Base-by-base conservation (phyloP, 805 yeast species). In the Cyberlindnera mississippiensis region DNA sequence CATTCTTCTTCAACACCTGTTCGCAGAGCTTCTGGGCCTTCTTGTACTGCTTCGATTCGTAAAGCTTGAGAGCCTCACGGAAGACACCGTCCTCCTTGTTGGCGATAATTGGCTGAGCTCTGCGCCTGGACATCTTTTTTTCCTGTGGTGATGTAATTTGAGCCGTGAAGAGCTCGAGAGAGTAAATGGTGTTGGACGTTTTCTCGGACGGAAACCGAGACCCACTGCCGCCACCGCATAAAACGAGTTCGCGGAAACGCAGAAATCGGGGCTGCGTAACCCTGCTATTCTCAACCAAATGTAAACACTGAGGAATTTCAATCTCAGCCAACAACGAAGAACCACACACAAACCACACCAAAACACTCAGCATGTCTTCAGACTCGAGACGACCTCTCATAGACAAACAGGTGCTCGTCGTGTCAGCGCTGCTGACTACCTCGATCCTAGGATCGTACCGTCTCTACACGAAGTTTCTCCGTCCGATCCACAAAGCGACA, bases 1-100 rank as follows among this genome's bases (percentile, higher is more conserved):
- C 72, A 56, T 80, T 79, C 56, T 85, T 87, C 68, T 87, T 86
- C 55, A 91, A 63, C 52, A 85, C 75, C 28, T 75, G 67, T 38
- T 93, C 97, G 33, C 87, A 75, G 22, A 80, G 59, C 59, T 85
- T 85, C 53, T 90, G 64, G 1, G 96, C 78, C 56, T 91, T 89
- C 60, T 86, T 86, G 69, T 90, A 90, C 62, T 88, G 89, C 61
- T 86, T 88, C 36, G 73, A 60, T 59, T 93, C 98, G 56, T 88
- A 93, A 24, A 85, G 72, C 52, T 79, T 79, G 55, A 93, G 71
- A 1, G 96, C 96, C 51, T 83, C 85, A 44, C 82, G 74, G 68
- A 91, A 89, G 49, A 77, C 77, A 26, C 73, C 71, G 42, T 85
- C 91, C 50, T 88, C 96, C 61, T 85, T 87, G 62, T 61, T 46